Percentiles rank a stretch among this genome's conserved stretches.
Evolutionary conservation across 2,329 filamentous ascomycete genomes (phyloP).

Genomic region (Apiospora rasikravindrae): DNA sequence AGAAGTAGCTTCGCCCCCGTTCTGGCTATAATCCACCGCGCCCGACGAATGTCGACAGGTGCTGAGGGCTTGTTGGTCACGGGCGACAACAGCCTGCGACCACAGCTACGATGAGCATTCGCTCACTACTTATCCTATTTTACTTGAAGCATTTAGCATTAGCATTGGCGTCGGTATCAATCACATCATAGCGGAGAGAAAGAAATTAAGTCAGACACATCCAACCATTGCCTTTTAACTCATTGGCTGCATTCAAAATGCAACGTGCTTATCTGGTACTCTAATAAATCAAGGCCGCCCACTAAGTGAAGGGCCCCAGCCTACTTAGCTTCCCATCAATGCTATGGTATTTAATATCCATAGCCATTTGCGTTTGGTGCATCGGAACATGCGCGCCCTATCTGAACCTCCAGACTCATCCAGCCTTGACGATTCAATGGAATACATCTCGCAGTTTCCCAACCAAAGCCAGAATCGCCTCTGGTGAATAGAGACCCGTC

Average conservation of each 20-base stretch:
- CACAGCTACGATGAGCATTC: neutral
- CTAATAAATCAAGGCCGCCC: neutral
- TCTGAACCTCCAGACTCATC: too few species aligned
- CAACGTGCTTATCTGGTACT: neutral
- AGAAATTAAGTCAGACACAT: neutral
- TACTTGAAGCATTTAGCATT: neutral
- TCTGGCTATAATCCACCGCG: conserved; percentile 6
- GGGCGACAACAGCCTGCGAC: neutral
- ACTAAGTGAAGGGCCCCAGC: too few species aligned
- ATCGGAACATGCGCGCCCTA: too few species aligned
- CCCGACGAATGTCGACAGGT: neutral
- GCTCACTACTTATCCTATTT: neutral
- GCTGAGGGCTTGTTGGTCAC: neutral
- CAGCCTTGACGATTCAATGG: too few species aligned
- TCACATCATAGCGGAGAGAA: neutral
- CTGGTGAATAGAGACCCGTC: neutral
- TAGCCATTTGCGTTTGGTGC: too few species aligned
- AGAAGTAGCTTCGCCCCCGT: neutral
- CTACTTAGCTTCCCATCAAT: too few species aligned
- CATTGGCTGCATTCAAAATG: neutral
- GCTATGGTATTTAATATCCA: neutral
- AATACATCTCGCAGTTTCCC: neutral
- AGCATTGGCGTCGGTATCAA: neutral
- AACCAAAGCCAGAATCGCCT: neutral
- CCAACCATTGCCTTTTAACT: neutral